Conservation (phyloP, 2,329 filamentous ascomycete genomes). For the Fusarium neocosmosporiellum region DNA sequence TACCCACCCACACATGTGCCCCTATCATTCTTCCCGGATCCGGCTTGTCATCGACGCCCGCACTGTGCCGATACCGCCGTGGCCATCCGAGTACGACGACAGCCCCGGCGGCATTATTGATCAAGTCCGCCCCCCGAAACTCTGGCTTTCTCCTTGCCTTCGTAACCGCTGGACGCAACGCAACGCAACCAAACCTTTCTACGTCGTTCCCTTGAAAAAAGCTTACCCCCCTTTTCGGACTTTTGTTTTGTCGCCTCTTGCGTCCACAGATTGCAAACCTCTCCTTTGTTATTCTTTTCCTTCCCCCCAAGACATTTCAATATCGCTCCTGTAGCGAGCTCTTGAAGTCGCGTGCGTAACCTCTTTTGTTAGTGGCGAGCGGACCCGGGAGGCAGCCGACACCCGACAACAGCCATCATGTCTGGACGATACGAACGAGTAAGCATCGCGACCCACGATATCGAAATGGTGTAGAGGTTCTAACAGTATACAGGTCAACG, state of each 20-base stretch:
- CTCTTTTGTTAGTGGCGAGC: conserved; percentile 27
- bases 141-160: conserved; percentile 30
- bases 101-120: conserved; percentile 1
- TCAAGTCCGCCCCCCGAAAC: conserved; percentile 6
- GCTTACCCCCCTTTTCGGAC: conserved; percentile 19
- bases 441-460: conserved; percentile 39
- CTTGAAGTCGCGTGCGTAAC: conserved; percentile 9
- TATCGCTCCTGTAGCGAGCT: conserved; percentile 1
- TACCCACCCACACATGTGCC: not conserved
- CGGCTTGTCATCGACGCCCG: conserved; percentile 7
- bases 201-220: conserved; percentile 36
- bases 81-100: conserved; percentile 18
- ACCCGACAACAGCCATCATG: conserved; percentile 54
- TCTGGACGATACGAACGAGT: conserved; percentile 69
- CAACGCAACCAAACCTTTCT: conserved; percentile 23
- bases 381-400: conserved; percentile 40
- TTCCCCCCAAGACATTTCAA: not conserved
- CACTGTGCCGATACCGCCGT: conserved; percentile 26
- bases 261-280: conserved; percentile 19
- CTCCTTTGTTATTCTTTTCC: conserved; percentile 13
- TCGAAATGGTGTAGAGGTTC: not conserved
- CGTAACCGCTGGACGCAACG: conserved; percentile 25
- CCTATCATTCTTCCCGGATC: not conserved
- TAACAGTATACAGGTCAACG: conserved; percentile 61
- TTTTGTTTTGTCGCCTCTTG: conserved; percentile 15